A percentile compares a stretch with the other conserved stretches of the same genome.
phyloP scores from a whole-genome alignment of 176 grass and related monocot species.

The Saccharum spontaneum region DNA sequence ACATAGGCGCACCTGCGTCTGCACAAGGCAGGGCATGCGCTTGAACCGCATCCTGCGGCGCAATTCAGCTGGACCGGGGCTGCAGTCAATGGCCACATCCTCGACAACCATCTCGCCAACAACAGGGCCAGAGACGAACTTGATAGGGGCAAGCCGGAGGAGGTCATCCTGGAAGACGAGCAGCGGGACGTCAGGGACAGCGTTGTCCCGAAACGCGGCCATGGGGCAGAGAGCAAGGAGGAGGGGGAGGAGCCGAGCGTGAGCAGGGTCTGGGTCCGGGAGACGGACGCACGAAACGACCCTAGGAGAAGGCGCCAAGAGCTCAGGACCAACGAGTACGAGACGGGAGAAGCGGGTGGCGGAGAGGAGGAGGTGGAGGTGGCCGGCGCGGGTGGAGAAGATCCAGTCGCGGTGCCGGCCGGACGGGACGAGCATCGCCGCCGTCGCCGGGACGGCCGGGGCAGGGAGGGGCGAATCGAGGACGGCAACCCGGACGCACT shows the following conservation, averaged over 20 bases:
- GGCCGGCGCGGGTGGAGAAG: slow-evolving; percentile 79
- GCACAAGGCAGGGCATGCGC: slow-evolving; percentile 85
- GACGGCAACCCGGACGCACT: slow-evolving; percentile 59
- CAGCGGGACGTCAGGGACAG: slow-evolving; percentile 62
- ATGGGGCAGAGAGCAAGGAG: slow-evolving; percentile 68
- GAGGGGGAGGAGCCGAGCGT: slow-evolving; percentile 54
- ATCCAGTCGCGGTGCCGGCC: slow-evolving; percentile 84
- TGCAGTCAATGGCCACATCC: slow-evolving; percentile 60
- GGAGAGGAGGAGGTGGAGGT: slow-evolving; percentile 76
- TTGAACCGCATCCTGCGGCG: slow-evolving; percentile 75
- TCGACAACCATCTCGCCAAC: slow-evolving; percentile 84
- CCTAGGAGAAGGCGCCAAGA: slow-evolving; percentile 39
- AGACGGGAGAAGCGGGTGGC: slow-evolving; percentile 49
- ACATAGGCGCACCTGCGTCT: slow-evolving; percentile 66
- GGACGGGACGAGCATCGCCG: slow-evolving; percentile 64
- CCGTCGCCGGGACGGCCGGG: neutral
- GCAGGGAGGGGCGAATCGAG: slow-evolving; percentile 56
- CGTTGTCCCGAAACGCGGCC: slow-evolving; percentile 40
- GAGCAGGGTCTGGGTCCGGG: slow-evolving; percentile 44
- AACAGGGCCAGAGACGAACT: slow-evolving; percentile 41
- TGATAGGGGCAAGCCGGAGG: slow-evolving; percentile 38
- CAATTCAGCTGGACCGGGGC: slow-evolving; percentile 21
- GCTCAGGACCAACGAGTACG: slow-evolving; percentile 54
- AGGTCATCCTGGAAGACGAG: slow-evolving; percentile 81
- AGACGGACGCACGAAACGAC: slow-evolving; percentile 21